Conservation (phyloP, 192 early-diverging fungal genomes). For the Gryganskiella cystojenkinii region DNA sequence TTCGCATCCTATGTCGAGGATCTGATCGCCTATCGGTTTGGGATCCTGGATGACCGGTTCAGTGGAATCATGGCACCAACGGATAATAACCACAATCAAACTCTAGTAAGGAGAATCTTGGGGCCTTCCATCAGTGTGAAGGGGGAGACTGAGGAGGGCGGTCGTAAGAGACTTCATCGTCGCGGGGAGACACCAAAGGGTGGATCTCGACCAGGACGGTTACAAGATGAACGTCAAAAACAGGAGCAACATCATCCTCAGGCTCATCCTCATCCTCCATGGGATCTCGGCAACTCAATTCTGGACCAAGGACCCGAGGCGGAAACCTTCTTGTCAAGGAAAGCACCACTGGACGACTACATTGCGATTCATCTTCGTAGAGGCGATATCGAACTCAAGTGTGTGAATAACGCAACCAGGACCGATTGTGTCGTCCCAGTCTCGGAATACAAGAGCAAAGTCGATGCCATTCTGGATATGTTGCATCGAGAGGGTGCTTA, state of each 20-base stretch:
- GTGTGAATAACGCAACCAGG: not conserved
- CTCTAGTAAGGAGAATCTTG: no score
- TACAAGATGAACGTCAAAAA: no score
- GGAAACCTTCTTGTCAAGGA: constrained; percentile 25
- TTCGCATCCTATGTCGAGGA: constrained; percentile 43
- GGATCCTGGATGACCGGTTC: constrained; percentile 2
- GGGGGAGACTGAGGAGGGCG: no score
- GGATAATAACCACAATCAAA: no score
- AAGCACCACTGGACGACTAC: constrained; percentile 20
- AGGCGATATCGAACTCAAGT: constrained; percentile 37
- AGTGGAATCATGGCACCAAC: no score
- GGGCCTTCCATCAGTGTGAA: no score
- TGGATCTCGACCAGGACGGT: no score
- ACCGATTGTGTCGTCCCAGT: constrained; percentile 32
- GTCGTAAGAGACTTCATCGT: no score
- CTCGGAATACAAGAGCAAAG: constrained; percentile 27
- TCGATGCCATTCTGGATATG: constrained; percentile 15
- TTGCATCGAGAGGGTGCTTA: not conserved
- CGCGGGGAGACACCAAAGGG: no score
- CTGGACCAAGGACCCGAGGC: constrained; percentile 18
- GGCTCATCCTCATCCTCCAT: constrained; percentile 23
- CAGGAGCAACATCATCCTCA: no score
- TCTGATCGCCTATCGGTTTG: constrained; percentile 32
- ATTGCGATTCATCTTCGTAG: constrained; percentile 43
- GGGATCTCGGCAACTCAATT: constrained; percentile 31